Evolutionary conservation across 345 rosid genomes (phyloP).

Genomic region (Murraya paniculata): DNA sequence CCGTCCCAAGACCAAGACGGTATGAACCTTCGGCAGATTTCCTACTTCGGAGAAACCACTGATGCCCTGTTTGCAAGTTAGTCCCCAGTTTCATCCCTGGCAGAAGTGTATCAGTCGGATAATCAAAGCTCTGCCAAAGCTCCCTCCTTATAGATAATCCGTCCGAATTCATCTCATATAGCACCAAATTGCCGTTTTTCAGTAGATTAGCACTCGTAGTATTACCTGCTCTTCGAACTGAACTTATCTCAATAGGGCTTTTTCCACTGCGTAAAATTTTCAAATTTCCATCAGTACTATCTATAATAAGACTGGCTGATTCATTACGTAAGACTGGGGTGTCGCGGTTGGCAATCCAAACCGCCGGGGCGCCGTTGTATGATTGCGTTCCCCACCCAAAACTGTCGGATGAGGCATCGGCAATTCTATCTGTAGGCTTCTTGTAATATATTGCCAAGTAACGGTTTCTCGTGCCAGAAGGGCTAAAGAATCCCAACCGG

Average conservation of each 20-base stretch:
- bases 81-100: slow-evolving; percentile 52
- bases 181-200: slow-evolving; percentile 39
- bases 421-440: not conserved
- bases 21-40: slow-evolving; percentile 18
- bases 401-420: not conserved
- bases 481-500: slow-evolving; percentile 10
- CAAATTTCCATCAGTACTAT: slow-evolving; percentile 1
- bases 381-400: not conserved
- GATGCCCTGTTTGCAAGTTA: slow-evolving; percentile 26
- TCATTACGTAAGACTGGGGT: not conserved
- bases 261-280: not conserved
- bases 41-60: slow-evolving; percentile 22
- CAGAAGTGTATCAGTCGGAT: slow-evolving; percentile 5
- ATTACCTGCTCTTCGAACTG: slow-evolving; percentile 14
- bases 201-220: slow-evolving; percentile 31
- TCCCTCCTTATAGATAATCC: slow-evolving; percentile 15
- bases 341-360: slow-evolving; percentile 21
- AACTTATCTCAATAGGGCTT: not conserved
- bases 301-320: slow-evolving; percentile 3
- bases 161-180: not conserved
- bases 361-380: rapidly evolving
- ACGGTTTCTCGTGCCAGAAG: not conserved
- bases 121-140: slow-evolving; percentile 18
- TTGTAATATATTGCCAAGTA: slow-evolving; percentile 16
- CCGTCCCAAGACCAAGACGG: not conserved